These are phyloP conservation scores for Chlorella ohadii DNA, from an alignment of 139 green algal species.

Conservation along the genomic window DNA sequence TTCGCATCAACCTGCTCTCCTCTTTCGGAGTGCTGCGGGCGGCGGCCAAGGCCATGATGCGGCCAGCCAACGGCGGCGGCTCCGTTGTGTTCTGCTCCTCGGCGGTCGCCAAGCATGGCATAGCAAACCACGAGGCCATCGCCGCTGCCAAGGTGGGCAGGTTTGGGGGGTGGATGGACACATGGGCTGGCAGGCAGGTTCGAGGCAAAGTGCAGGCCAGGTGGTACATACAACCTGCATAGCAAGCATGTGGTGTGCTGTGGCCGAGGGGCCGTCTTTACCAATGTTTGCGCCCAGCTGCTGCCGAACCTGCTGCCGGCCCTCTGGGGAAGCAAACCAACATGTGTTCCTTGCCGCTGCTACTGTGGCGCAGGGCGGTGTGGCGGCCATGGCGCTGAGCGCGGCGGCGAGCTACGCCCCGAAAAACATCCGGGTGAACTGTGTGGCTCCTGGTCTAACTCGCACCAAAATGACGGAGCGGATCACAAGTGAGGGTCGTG, in stretches of 20 bases:
- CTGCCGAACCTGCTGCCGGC: no score
- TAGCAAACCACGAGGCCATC: constrained; percentile 86
- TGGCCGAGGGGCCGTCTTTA: no score
- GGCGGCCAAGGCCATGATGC: constrained; percentile 73
- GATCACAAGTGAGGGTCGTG: constrained; percentile 17
- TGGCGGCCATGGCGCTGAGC: constrained; percentile 65
- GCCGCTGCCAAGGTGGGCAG: constrained; percentile 68
- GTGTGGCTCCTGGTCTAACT: constrained; percentile 78
- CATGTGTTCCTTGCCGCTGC: neutral
- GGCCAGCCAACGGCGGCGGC: constrained; percentile 57
- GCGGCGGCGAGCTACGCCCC: constrained; percentile 73
- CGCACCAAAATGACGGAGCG: constrained; percentile 55
- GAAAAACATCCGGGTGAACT: constrained; percentile 84
- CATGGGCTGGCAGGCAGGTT: no score
- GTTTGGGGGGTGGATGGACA: neutral
- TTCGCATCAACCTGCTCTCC: constrained; percentile 73
- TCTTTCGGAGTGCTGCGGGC: constrained; percentile 81
- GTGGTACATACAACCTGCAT: no score
- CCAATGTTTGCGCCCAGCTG: no score
- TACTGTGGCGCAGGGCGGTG: constrained; percentile 57
- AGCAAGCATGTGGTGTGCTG: no score
- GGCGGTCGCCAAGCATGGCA: constrained; percentile 46
- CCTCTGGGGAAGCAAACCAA: neutral
- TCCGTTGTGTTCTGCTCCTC: constrained; percentile 78
- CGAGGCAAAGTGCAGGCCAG: no score